Base-by-base conservation (phyloP, 2,329 filamentous ascomycete species). In the Colletotrichum neosansevieriae region DNA sequence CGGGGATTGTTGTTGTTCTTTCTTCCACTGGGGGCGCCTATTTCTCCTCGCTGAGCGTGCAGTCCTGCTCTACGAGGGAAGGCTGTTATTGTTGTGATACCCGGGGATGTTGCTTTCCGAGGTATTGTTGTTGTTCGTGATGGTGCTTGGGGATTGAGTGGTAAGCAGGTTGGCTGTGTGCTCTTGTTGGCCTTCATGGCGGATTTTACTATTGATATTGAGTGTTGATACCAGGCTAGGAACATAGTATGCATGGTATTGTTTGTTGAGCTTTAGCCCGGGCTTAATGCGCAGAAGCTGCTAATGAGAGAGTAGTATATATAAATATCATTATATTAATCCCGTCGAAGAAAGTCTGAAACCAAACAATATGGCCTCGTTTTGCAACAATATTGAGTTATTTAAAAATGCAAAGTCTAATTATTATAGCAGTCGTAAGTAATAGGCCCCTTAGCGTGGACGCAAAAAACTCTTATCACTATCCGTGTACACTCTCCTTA, bases 81-180 rank as follows among this genome's bases (percentile, higher is more conserved):
- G 62, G 66, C 6, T 67, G 56, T 3, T 61, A 47, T 3, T 67
- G 21, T 10, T 57, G 49, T 11, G 62, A 58, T 15, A 57, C 2
- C 0, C 10, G 12, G 9, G 56, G 56, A 3, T 57, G 47, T 13
- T 69, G 62, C 3, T 69, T 44, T 1, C 57, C 63, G 50, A 51
- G n/a, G n/a, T n/a, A n/a, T n/a, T n/a, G n/a, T n/a, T n/a, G 50
- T 19, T 29, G 29, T 29, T 29, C 7, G 6, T 29, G 29, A 29
- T 29, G 29, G 29, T 29, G 29, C 29, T 29, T 29, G 29, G 29
- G 29, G 29, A 29, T 29, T 6, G 4, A 56, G 54, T 4, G 13
- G 11, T 38, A 12, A 2, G 36, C 15, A 38, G 36, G 36, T 38
- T 15, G 36, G 10, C 5, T 38, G 36, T 45, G 36, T 45, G 7